These are phyloP conservation scores for Fusarium staphyleae DNA, from an alignment of 2,329 filamentous ascomycete genomes.

Conservation along the genomic window DNA sequence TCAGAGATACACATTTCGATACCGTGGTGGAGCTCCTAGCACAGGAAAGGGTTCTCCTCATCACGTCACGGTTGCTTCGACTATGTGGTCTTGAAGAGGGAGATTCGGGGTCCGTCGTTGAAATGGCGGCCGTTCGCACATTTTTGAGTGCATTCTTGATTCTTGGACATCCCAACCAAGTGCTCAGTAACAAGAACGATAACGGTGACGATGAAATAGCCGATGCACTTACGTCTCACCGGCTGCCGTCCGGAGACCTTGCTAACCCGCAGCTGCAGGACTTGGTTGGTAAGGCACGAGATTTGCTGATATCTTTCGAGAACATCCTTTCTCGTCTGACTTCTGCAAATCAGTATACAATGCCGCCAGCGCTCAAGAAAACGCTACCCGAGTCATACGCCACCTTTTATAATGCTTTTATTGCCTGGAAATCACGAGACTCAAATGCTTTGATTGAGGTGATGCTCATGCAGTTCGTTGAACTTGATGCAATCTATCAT, in stretches of 20 bases:
- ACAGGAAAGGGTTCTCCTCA: constrained; percentile 69
- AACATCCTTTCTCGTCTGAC: constrained; percentile 72
- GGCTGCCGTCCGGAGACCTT: constrained; percentile 54
- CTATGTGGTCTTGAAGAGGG: constrained; percentile 75
- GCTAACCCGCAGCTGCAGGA: constrained; percentile 71
- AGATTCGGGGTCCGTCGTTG: constrained; percentile 66
- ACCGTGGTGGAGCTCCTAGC: constrained; percentile 73
- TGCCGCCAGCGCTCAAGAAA: constrained; percentile 67
- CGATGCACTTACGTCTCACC: constrained; percentile 39
- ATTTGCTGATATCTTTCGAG: constrained; percentile 80
- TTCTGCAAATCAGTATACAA: constrained; percentile 69
- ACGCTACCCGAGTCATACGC: constrained; percentile 74
- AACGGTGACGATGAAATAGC: constrained; percentile 63
- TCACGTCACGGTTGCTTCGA: constrained; percentile 71
- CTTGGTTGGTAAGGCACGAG: constrained; percentile 78
- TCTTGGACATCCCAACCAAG: constrained; percentile 77
- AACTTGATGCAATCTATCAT: constrained; percentile 83
- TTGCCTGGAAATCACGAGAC: constrained; percentile 83
- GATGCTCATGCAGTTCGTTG: constrained; percentile 87
- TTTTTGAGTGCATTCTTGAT: constrained; percentile 84
- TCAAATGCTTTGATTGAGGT: constrained; percentile 79
- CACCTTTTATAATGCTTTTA: constrained; percentile 79
- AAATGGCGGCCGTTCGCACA: constrained; percentile 75
- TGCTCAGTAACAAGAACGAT: constrained; percentile 77
- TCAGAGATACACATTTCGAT: constrained; percentile 75